A percentile compares a stretch with the other conserved stretches of the same genome.
phyloP scores from a whole-genome alignment of 352 stramenopile genomes.

The Pythium periplocum region DNA sequence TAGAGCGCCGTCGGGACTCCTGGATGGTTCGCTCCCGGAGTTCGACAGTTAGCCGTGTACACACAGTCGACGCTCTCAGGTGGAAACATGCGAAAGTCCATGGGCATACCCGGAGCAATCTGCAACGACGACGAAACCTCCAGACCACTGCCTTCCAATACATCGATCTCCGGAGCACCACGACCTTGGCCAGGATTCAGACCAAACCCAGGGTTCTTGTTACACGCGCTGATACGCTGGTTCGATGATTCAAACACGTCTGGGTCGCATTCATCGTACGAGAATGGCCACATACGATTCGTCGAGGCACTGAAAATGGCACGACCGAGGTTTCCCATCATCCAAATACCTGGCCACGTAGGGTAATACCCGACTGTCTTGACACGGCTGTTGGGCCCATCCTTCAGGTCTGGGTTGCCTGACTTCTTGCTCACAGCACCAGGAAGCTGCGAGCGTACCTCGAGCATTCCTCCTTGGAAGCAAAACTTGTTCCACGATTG shows the following conservation, averaged over 20 bases:
- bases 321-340: too few species aligned
- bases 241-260: constrained; percentile 36
- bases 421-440: constrained; percentile 23
- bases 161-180: constrained; percentile 87
- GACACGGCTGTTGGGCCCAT: constrained; percentile 4
- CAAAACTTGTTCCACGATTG: constrained; percentile 96
- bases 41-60: constrained; percentile 16
- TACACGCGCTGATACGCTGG: constrained; percentile 82
- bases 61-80: constrained; percentile 10
- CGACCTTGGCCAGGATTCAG: constrained; percentile 20
- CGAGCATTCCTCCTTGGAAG: constrained; percentile 90
- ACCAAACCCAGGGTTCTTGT: constrained; percentile 83
- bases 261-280: constrained; percentile 88
- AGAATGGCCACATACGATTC: constrained; percentile 89
- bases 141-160: constrained; percentile 82
- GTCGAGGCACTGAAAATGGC: too few species aligned
- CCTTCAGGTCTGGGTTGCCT: constrained; percentile 4
- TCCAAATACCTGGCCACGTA: too few species aligned
- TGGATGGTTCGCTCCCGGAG: constrained; percentile 37
- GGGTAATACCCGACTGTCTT: constrained; percentile 7
- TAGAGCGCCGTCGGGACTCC: constrained; percentile 40
- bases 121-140: constrained; percentile 86
- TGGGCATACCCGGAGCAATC: constrained; percentile 56
- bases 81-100: constrained; percentile 24
- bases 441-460: constrained; percentile 84